Evolutionary conservation across 805 yeast genomes (phyloP).

Genomic region (Cyberlindnera petersonii): DNA sequence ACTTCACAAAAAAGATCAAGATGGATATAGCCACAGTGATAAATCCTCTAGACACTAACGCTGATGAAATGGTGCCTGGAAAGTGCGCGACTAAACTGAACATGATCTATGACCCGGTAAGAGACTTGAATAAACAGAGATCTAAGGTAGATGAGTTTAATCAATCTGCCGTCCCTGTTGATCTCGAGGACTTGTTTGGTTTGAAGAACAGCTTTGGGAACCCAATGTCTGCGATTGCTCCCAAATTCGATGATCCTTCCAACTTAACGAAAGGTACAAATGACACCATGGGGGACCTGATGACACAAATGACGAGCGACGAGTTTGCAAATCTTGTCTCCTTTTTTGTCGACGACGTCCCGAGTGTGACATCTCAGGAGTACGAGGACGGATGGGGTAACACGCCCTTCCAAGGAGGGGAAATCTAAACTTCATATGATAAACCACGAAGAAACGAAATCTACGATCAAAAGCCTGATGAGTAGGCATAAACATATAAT

Average conservation of each 20-base stretch:
- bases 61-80: too few species aligned
- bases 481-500: background rate
- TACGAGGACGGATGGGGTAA: too few species aligned
- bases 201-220: background rate
- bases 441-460: background rate
- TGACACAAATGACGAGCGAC: background rate
- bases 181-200: background rate
- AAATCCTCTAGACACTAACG: background rate
- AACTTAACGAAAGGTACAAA: too few species aligned
- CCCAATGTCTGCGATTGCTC: background rate
- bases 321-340: slow-evolving; percentile 6
- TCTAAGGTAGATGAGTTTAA: background rate
- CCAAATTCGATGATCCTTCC: background rate
- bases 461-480: background rate
- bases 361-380: too few species aligned
- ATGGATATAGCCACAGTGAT: background rate
- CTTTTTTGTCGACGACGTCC: slow-evolving; percentile 3
- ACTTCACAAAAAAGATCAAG: background rate
- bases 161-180: background rate
- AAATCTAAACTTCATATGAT: background rate
- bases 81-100: too few species aligned
- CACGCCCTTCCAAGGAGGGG: background rate
- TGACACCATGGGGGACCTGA: background rate
- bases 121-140: background rate
- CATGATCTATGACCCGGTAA: slow-evolving; percentile 2